Evolutionary conservation across 2,329 filamentous ascomycete genomes (phyloP), one percentile per base, ranked within the genome.

Genomic region (Stagonosporopsis cucurbitacearum): DNA sequence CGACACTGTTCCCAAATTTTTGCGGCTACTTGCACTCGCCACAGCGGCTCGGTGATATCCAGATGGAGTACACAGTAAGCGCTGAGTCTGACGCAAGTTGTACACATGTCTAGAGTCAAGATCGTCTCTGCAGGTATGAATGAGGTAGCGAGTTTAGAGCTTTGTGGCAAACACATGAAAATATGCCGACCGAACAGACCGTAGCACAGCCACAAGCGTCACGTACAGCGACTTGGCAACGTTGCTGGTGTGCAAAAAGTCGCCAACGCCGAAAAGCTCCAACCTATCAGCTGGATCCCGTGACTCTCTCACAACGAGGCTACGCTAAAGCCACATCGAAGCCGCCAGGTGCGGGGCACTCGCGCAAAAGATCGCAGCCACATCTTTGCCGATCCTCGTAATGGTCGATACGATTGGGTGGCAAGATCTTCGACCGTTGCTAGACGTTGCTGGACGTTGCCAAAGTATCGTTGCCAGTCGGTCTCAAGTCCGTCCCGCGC

Each of bases 41-140:
- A 61, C 58, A 58, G 41, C 52, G 45, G 55, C 52, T 55, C 51
- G 54, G 54, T 22, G 26, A 37, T 5, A 6, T 54, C 40, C 40
- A 32, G 26, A 22, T 52, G 43, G 36, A 47, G 23, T 20, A 46
- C 25, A 9, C 17, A 22, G n/a, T 15, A 15, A n/a, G n/a, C 13
- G 13, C 42, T 46, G 26, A 46, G 35, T 42, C 36, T 46, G 26
- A 25, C 32, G 42, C 20, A 33, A 15, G 8, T 23, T 36, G 13
- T 26, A 12, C 4, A 22, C 2, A n/a, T n/a, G 28, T 54, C 28
- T 9, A 19, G 5, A 20, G 26, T 43, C 20, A 23, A 28, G 52
- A 50, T 50, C 51, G 28, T 20, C 46, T 17, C 8, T 33, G 37
- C 42, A 54, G 22, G 13, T 4, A 19, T 15, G 23, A 28, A 23